Evolutionary conservation across 345 rosid species (phyloP), one percentile per base, ranked within the genome.

Genomic region (Eutrema yunnanense): DNA sequence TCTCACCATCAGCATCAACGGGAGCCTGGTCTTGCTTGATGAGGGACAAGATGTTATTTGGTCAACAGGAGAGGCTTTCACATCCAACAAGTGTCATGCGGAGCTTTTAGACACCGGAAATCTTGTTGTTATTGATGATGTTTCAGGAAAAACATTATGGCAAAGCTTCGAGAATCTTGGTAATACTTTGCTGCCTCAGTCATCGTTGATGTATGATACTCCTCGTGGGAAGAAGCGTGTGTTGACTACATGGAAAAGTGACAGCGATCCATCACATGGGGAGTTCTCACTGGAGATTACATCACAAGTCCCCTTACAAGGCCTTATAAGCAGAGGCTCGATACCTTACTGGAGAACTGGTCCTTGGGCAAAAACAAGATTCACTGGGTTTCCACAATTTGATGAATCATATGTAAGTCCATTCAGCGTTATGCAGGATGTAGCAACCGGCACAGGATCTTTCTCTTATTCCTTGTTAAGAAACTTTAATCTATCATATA

Each of bases 331-430:
- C 27, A 69, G 29, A 62, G 58, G 64, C 27, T 76, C 61, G 3
- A 4, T 1, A 27, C 80, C 80, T 37, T 48, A 70, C 36, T 76
- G 75, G 75, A 76, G 80, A 76, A 38, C 38, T 46, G 80, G 80
- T 69, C 75, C 71, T 22, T 76, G 80, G 80, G 75, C 74, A 9
- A 70, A 16, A 26, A 64, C 68, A 53, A 76, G 75, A 36, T 76
- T 76, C 61, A 40, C 65, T 29, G 79, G 79, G 26, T 46, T 47
- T 3, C 55, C 42, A 49, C 32, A 49, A 5, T 34, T 61, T 56
- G 74, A 69, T 64, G 70, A 27, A 41, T 55, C 71, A 27, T 71
- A 62, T 48, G 70, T 69, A 40, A 76, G 74, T 64, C 75, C 71
- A 22, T 76, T 76, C 65, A 49, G 61, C 30, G 60, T 76, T 57